These are phyloP conservation scores for Diaporthe destruens DNA, from an alignment of 2,329 filamentous ascomycete genomes.

Conservation along the genomic window DNA sequence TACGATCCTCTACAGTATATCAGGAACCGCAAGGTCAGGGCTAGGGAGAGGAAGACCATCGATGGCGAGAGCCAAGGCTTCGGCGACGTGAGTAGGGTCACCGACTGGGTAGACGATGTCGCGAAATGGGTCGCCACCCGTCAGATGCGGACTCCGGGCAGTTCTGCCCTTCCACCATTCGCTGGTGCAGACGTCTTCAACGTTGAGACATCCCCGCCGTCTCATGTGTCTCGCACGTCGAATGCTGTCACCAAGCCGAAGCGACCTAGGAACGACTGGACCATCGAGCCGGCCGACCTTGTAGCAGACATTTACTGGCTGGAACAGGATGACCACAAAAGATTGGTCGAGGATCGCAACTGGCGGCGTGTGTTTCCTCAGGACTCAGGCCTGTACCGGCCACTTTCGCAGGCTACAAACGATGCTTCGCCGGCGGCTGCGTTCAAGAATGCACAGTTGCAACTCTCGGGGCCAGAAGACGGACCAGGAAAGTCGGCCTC, in stretches of 20 bases:
- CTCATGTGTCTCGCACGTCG: conserved; percentile 55
- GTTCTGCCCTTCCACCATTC: conserved; percentile 60
- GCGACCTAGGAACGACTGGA: conserved; percentile 86
- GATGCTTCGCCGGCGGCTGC: conserved; percentile 31
- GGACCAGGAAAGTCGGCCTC: conserved; percentile 44
- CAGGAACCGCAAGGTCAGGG: conserved; percentile 87
- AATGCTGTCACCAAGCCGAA: conserved; percentile 69
- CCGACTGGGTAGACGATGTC: conserved; percentile 81
- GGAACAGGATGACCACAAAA: conserved; percentile 84
- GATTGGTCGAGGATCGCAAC: conserved; percentile 82
- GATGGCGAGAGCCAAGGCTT: conserved; percentile 84
- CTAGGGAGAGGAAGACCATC: conserved; percentile 80
- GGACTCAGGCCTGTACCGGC: conserved; percentile 46
- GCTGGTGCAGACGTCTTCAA: conserved; percentile 59
- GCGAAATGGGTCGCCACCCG: conserved; percentile 60
- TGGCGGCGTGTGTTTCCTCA: conserved; percentile 79
- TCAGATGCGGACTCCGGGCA: conserved; percentile 48
- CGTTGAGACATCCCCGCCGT: conserved; percentile 57
- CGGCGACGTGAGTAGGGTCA: conserved; percentile 77
- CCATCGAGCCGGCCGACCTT: conserved; percentile 84
- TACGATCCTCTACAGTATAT: conserved; percentile 97
- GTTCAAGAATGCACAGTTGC: conserved; percentile 30
- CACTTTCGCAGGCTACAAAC: conserved; percentile 45
- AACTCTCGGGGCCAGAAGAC: conserved; percentile 44
- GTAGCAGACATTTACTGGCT: conserved; percentile 93